phyloP scores from a whole-genome alignment of 768 basidiomycete species.

The Cubamyces lactineus region DNA sequence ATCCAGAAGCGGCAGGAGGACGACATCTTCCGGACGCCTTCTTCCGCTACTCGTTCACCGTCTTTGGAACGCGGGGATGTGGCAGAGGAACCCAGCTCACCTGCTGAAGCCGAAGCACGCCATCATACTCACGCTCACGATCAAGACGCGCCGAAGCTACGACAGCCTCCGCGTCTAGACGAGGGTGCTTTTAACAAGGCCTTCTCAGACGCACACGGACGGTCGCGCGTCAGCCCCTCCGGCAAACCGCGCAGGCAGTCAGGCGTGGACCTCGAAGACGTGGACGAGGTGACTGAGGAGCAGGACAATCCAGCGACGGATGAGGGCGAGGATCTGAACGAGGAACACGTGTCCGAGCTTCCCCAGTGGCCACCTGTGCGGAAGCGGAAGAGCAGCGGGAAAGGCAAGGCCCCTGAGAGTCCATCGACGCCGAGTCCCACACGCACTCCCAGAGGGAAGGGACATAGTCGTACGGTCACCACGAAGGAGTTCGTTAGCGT shows the following conservation, averaged over 20 bases:
- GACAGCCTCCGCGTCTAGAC: slow-evolving; percentile 28
- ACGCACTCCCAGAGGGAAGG: slow-evolving; percentile 9
- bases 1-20: slow-evolving; percentile 2
- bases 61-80: neutral
- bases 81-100: slow-evolving; percentile 4
- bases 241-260: slow-evolving; percentile 12
- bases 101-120: slow-evolving; percentile 11
- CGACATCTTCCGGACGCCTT: slow-evolving; percentile 20
- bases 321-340: slow-evolving; percentile 3
- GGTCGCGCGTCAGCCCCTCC: neutral
- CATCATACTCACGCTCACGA: slow-evolving; percentile 1
- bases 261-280: slow-evolving; percentile 14
- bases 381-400: slow-evolving; percentile 3
- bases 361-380: slow-evolving; percentile 21
- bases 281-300: neutral
- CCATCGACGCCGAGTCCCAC: neutral
- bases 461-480: slow-evolving; percentile 7
- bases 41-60: neutral
- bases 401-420: neutral
- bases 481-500: slow-evolving; percentile 18
- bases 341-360: slow-evolving; percentile 1
- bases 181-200: slow-evolving; percentile 32
- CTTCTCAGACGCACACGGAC: slow-evolving; percentile 26
- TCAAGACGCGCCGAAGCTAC: neutral
- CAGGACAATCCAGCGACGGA: neutral